A percentile compares a stretch with the other conserved stretches of the same genome.
These are phyloP conservation scores for Alectoria sarmentosa DNA, from an alignment of 495 filamentous ascomycete genomes.

Conservation along the genomic window DNA sequence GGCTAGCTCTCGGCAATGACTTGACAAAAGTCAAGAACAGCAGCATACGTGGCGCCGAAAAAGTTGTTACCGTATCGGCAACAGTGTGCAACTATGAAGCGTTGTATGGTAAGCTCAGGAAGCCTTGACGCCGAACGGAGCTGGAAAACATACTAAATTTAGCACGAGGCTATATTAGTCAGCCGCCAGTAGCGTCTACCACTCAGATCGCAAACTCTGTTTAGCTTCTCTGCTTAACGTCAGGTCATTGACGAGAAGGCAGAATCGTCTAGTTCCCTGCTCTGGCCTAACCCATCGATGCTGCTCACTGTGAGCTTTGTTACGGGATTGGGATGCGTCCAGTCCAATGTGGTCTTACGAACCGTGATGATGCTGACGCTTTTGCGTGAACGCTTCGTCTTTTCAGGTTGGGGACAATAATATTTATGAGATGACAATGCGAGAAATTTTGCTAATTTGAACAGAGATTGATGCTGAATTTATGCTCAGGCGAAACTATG, in stretches of 20 bases:
- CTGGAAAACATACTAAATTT: not conserved
- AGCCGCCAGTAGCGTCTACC: not conserved
- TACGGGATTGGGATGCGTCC: not conserved
- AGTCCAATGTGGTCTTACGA: not conserved
- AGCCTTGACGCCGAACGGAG: not conserved
- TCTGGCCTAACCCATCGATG: not conserved
- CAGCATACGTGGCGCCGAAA: not conserved
- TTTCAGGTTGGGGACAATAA: not conserved
- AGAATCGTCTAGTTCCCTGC: not conserved
- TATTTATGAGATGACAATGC: not conserved
- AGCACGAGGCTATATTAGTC: not conserved
- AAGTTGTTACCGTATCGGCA: not conserved
- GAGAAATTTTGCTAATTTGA: not conserved
- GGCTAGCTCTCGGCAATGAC: not conserved
- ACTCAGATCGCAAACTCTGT: not conserved
- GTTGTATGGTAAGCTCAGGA: not conserved
- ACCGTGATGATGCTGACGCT: not conserved
- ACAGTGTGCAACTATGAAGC: not conserved
- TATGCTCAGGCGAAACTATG: not conserved
- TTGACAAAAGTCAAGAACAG: not conserved
- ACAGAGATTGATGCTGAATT: not conserved
- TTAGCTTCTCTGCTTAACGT: not conserved
- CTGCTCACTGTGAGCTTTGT: not conserved
- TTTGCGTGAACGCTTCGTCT: not conserved
- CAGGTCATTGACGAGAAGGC: not conserved